Evolutionary conservation across 495 filamentous ascomycete genomes (phyloP).

Genomic region (Penicillium cinerascens): DNA sequence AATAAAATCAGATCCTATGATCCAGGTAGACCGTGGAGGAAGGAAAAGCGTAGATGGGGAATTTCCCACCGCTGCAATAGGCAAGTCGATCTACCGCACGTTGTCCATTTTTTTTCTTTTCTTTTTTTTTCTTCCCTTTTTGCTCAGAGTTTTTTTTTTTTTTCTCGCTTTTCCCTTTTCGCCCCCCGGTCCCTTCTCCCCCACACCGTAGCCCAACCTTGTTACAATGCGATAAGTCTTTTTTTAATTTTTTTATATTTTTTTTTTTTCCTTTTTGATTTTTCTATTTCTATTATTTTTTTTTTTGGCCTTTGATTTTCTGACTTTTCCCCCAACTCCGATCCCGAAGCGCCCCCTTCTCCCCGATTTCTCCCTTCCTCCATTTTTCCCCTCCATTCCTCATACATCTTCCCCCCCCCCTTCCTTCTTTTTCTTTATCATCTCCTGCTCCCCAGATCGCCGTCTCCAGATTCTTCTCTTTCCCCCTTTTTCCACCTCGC

Average conservation of each 20-base stretch:
- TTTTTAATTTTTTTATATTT: conserved; percentile 8
- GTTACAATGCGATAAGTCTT: conserved; percentile 8
- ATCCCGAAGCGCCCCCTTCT: conserved; percentile 32
- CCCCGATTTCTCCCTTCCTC: conserved; percentile 38
- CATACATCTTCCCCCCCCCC: conserved; percentile 16
- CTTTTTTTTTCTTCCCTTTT: conserved; percentile 10
- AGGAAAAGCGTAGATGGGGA: not conserved
- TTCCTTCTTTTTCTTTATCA: conserved; percentile 30
- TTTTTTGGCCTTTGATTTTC: conserved; percentile 12
- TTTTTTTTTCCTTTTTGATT: conserved; percentile 16
- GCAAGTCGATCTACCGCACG: conserved; percentile 10
- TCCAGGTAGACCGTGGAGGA: not conserved
- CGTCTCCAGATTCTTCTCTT: conserved; percentile 29
- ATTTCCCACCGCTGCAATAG: not conserved
- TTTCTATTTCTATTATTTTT: conserved; percentile 15
- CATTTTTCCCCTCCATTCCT: conserved; percentile 43
- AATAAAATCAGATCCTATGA: not conserved
- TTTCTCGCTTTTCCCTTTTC: conserved; percentile 6
- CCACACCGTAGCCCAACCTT: not conserved
- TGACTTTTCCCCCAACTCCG: conserved; percentile 21
- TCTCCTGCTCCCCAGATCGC: conserved; percentile 37
- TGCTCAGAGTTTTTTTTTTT: conserved; percentile 15
- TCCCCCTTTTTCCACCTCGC: conserved; percentile 14
- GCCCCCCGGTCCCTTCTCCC: not conserved
- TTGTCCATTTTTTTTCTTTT: conserved; percentile 18